Evolutionary conservation across 345 rosid genomes (phyloP), one percentile per base, ranked within the genome.

Genomic region (Brassica incana): DNA sequence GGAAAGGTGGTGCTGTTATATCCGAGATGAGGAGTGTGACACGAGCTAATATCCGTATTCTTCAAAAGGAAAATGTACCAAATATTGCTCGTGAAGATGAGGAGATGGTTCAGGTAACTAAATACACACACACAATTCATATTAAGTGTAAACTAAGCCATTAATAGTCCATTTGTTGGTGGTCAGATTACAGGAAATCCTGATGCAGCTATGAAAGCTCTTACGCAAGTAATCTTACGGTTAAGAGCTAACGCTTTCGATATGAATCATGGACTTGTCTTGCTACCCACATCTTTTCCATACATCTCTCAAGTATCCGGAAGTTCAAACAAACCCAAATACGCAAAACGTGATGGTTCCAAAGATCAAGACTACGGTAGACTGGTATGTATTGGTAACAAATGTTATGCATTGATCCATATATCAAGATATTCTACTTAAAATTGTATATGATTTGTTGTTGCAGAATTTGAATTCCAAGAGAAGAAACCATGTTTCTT

Each of bases 201-300:
- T 72, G 93, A 90, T 82, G 86, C 86, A 8, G 92, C 90, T 60
- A 84, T 88, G 81, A 90, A 85, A 82, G 95, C 95, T 27, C 90
- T 91, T 16, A 80, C 86, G 14, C 91, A 91, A 84, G 82, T 91
- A 36, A 64, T 86, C 38, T 78, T 77, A 75, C 85, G 93, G 60
- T 70, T 91, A 69, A 89, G 96, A 83, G 91, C 91, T 16, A 87
- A 91, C 76, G 81, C 83, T 66, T 91, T 91, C 75, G 90, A 91
- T 70, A 85, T 90, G 83, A 89, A 91, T 54, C 89, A 88, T 69
- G 89, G 87, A 77, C 73, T 81, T 63, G 85, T 90, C 63, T 61
- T 82, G 36, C 71, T 85, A 73, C 84, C 88, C 23, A 87, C 93
- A 14, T 88, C 90, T 25, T 83, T 88, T n/a, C 93, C 93, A 8